Evolutionary conservation across 805 yeast species (phyloP), one percentile per base, ranked within the genome.

Genomic region (Wickerhamiella sorbophila): DNA sequence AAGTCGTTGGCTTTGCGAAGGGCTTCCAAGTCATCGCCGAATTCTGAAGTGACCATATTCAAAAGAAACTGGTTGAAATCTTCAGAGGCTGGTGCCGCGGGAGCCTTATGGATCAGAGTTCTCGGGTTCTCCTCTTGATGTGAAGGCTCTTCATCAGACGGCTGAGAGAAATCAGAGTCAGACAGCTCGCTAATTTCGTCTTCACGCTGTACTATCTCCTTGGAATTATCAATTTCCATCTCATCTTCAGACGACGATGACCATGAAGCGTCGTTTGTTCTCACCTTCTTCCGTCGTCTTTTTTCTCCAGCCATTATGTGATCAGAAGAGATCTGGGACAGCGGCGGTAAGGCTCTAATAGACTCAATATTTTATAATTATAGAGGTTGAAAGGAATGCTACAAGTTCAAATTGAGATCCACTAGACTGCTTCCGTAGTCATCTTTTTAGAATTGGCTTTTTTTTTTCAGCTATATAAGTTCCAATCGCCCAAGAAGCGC

Each of bases 1-100:
- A 74, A 69, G 15, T 63, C 65, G 8, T 71, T 57, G 42, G 72
- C 66, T 42, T 56, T 55, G 16, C 70, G 71, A 42, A 64, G 59
- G 19, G 64, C 51, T 9, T 52, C 58, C 21, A 64, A 57, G 33
- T 66, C 66, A 16, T 62, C 62, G 49, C 76, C 69, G 46, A 73
- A 64, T 50, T 68, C 69, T 10, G 70, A 60, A 40, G 73, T 71
- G 31, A 63, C 56, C 21, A 66, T 60, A 12, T 53, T 48, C 31
- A 73, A 64, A 55, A 70, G 72, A 44, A 66, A 68, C 41, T 67
- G 53, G 42, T 40, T 45, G 41, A 45, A 49, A 32, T 52, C 50
- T 9, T 34, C 41, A 16, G 19, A 24, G 17, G 45, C 9, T 21
- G 35, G 40, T 8, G 29, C 10, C 8, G 34, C 34, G n/a, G 54